phyloP scores from a whole-genome alignment of 2,329 filamentous ascomycete species.

The Arthrinium puccinioides region DNA sequence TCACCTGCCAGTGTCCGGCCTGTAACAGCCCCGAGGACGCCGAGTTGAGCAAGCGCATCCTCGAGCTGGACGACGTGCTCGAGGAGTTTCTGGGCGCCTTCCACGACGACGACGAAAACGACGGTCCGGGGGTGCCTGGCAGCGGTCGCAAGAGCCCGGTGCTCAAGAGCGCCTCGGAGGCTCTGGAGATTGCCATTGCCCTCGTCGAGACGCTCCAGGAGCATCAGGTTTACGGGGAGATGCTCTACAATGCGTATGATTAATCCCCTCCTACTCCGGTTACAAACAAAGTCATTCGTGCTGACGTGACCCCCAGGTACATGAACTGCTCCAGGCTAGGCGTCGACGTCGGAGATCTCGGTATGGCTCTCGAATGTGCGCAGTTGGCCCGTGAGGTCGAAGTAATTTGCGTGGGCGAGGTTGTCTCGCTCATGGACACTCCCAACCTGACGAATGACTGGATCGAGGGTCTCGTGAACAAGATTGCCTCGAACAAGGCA shows the following conservation, averaged over 20 bases:
- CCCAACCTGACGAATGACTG: background rate
- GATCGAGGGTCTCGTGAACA: background rate
- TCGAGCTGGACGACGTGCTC: slow-evolving; percentile 10
- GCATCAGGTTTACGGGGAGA: background rate
- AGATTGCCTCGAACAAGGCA: too few species aligned
- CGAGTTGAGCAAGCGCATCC: slow-evolving; percentile 6
- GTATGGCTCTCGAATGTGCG: background rate
- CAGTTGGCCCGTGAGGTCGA: background rate
- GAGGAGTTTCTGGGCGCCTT: slow-evolving; percentile 3
- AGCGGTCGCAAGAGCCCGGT: slow-evolving; percentile 3
- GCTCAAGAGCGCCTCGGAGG: background rate
- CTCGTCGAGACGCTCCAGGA: slow-evolving; percentile 11
- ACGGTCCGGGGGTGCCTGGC: slow-evolving; percentile 4
- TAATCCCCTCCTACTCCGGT: background rate
- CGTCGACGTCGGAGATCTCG: background rate
- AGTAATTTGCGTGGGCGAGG: background rate
- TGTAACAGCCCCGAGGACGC: slow-evolving; percentile 9
- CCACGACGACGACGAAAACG: background rate
- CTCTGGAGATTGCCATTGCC: slow-evolving; percentile 3
- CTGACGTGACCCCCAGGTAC: background rate
- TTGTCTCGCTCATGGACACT: background rate
- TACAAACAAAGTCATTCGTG: too few species aligned
- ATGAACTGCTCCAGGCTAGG: background rate
- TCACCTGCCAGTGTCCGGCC: slow-evolving; percentile 10
- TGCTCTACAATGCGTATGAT: background rate